Percentiles rank a stretch among this genome's conserved stretches.
Conservation (phyloP, 345 rosid genomes). For the Euphorbia peplus region DNA sequence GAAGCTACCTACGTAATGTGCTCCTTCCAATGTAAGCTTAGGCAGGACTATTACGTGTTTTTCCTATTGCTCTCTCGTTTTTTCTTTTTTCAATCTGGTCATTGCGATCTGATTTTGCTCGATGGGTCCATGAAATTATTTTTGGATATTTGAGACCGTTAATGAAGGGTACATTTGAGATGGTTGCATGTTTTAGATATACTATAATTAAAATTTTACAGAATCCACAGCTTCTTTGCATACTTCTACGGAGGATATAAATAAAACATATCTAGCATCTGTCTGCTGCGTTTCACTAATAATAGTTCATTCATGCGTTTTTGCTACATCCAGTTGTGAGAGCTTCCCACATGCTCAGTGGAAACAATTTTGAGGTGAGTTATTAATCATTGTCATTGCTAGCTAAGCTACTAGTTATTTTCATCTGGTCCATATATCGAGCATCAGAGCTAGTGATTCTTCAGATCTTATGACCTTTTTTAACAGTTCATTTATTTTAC, state of each 20-base stretch:
- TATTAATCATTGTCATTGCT: background rate
- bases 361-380: constrained; percentile 33
- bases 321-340: constrained; percentile 27
- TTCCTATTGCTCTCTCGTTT: background rate
- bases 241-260: background rate
- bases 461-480: background rate
- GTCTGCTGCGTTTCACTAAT: background rate
- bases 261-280: background rate
- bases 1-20: constrained; percentile 47
- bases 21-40: constrained; percentile 43
- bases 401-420: background rate
- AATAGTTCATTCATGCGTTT: background rate
- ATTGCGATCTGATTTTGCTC: background rate
- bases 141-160: background rate
- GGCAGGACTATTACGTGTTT: constrained; percentile 1
- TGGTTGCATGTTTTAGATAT: background rate
- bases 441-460: background rate
- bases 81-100: background rate
- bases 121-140: background rate
- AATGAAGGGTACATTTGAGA: background rate
- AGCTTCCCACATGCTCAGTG: constrained; percentile 12
- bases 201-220: background rate
- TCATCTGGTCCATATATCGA: background rate
- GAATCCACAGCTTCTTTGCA: background rate
- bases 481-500: background rate